A percentile compares a stretch with the other conserved stretches of the same genome.
Conservation (phyloP, 192 early-diverging fungal genomes). For the Entomortierella lignicola region DNA sequence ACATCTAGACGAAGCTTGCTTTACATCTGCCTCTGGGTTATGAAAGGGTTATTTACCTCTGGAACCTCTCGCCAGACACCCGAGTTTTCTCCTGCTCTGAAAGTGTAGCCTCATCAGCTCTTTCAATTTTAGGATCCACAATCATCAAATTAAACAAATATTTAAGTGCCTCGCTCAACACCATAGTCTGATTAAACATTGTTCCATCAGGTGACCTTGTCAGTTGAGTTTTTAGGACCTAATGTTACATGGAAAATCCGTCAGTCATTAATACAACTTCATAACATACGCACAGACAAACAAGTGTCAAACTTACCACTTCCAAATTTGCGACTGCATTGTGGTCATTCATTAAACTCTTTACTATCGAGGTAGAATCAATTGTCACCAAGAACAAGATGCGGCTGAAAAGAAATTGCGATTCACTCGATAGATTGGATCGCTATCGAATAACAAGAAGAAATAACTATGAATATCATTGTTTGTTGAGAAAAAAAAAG, state of each 20-base stretch:
- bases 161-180: slow-evolving; percentile 64
- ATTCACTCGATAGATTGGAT: slow-evolving; percentile 56
- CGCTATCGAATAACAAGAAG: slow-evolving; percentile 10
- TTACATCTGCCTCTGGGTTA: too few species aligned
- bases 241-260: slow-evolving; percentile 5
- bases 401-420: slow-evolving; percentile 70
- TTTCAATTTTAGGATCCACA: slow-evolving; percentile 44
- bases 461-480: background rate
- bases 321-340: slow-evolving; percentile 49
- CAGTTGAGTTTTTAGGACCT: slow-evolving; percentile 49
- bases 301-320: slow-evolving; percentile 57
- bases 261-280: too few species aligned
- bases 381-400: slow-evolving; percentile 79
- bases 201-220: slow-evolving; percentile 41
- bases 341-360: slow-evolving; percentile 53
- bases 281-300: too few species aligned
- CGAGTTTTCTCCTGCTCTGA: slow-evolving; percentile 11
- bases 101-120: slow-evolving; percentile 18
- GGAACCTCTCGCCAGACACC: slow-evolving; percentile 35
- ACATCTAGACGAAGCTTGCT: too few species aligned
- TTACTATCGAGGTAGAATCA: slow-evolving; percentile 47
- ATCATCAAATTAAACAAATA: slow-evolving; percentile 66
- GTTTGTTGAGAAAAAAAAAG: background rate
- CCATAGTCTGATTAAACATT: slow-evolving; percentile 56
- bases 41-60: slow-evolving; percentile 24